Base-by-base conservation (phyloP, 2,329 filamentous ascomycete genomes). In the Aspergillus vadensis region DNA sequence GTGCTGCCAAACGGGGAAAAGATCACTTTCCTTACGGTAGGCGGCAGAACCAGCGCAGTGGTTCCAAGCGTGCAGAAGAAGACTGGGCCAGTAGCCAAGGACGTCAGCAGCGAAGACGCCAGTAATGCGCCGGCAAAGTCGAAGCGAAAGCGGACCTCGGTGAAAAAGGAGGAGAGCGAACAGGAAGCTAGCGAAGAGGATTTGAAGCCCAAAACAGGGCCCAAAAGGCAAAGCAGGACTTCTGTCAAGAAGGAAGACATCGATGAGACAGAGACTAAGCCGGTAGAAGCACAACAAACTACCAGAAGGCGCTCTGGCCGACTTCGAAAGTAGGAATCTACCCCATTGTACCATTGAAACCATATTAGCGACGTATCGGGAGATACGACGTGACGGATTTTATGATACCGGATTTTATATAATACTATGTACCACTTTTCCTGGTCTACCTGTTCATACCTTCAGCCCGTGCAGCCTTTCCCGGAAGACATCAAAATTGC, bases 21-120 rank as follows among this genome's bases (percentile, higher is more conserved):
- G 76, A 88, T 98, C 49, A 87, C 88, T 0, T 95, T 94, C 71
- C 77, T 98, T 52, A 97, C 90, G 0, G 94, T 98, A 0, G 94
- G 94, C 0, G 93, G 94, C 2, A 83, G 95, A 49, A 98, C 95
- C 3, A 97, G 91, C 70, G 96, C 93, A 51, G 89, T 94, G 55
- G 92, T 96, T 0, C 92, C 92, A 0, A 86, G 83, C 12, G 79
- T 95, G 27, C 95, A 98, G 79, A 96, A 92, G 81, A 97, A 96
- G 81, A 87, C 85, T 2, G 85, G 82, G 1, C 78, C 81, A 32
- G 84, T 86, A 15, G 81, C 83, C 17, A 84, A 81, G 5, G 85
- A 85, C 61, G 72, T 81, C n/a, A 69, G 61, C 49, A 76, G 69
- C 3, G 70, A 73, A 30, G 65, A 71, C 47, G 60, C 59, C 21